These are phyloP conservation scores for Fusarium sulawesiense DNA, from an alignment of 2,329 filamentous ascomycete species.

Conservation along the genomic window DNA sequence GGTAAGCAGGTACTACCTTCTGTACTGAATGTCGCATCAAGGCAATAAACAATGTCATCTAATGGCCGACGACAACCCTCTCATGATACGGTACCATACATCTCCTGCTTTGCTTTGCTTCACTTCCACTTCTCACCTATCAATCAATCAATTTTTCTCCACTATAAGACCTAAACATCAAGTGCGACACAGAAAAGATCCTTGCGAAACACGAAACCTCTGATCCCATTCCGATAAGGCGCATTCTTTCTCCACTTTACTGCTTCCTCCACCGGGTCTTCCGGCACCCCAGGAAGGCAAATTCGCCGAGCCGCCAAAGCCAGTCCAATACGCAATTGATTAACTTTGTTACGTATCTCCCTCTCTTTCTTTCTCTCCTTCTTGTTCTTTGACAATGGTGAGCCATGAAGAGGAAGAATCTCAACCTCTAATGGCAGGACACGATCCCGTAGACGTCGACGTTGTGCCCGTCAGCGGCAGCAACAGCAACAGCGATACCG, in stretches of 20 bases:
- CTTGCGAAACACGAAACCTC: conserved; percentile 21
- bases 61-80: conserved; percentile 8
- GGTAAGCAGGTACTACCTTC: not conserved
- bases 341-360: not conserved
- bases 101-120: not conserved
- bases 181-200: conserved; percentile 11
- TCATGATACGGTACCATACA: not conserved
- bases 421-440: conserved; percentile 55
- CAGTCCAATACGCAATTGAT: conserved; percentile 22
- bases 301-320: conserved; percentile 22
- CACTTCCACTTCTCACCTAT: not conserved
- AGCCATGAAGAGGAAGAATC: conserved; percentile 50
- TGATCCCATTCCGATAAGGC: conserved; percentile 13
- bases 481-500: conserved; percentile 17
- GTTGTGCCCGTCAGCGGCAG: conserved; percentile 41
- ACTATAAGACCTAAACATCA: not conserved
- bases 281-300: conserved; percentile 24
- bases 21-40: not conserved
- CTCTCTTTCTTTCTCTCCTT: not conserved
- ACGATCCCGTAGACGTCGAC: conserved; percentile 45
- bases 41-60: conserved; percentile 7
- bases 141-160: not conserved
- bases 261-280: conserved; percentile 26
- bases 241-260: conserved; percentile 27
- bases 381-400: conserved; percentile 46